phyloP scores from a whole-genome alignment of 352 stramenopile genomes.

The Phytopythium chamaehyphon region DNA sequence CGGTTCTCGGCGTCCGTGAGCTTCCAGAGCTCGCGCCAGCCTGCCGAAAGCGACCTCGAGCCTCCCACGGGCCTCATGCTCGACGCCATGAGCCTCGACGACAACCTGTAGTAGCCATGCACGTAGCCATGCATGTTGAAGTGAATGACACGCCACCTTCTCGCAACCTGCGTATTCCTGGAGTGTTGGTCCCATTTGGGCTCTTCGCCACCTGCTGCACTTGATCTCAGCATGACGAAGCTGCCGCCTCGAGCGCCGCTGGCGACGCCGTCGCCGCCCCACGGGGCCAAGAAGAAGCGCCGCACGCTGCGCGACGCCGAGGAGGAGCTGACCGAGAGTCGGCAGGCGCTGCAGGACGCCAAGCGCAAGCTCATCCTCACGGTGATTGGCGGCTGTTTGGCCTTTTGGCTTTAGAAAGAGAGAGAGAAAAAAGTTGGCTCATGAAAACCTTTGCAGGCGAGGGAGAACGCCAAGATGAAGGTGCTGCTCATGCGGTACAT shows the following conservation, averaged over 20 bases:
- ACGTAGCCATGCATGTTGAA: no score
- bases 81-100: no score
- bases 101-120: no score
- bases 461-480: slow-evolving; percentile 86
- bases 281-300: slow-evolving; percentile 54
- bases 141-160: no score
- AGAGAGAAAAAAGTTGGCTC: neutral
- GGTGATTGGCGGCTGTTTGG: slow-evolving; percentile 14
- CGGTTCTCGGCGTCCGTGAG: slow-evolving; percentile 8
- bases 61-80: no score
- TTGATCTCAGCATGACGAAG: no score
- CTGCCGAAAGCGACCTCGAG: no score
- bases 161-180: no score
- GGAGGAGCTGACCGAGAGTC: slow-evolving; percentile 46
- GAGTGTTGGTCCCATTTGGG: no score
- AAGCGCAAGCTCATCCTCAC: slow-evolving; percentile 66
- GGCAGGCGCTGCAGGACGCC: slow-evolving; percentile 42
- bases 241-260: neutral
- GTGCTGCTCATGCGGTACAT: slow-evolving; percentile 86
- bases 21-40: slow-evolving; percentile 18
- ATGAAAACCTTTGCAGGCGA: slow-evolving; percentile 24
- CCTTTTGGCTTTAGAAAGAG: neutral
- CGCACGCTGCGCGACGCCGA: slow-evolving; percentile 69
- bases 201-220: no score
- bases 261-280: slow-evolving; percentile 6